phyloP scores from a whole-genome alignment of 179 eudicot species.

The Pouteria campechiana region DNA sequence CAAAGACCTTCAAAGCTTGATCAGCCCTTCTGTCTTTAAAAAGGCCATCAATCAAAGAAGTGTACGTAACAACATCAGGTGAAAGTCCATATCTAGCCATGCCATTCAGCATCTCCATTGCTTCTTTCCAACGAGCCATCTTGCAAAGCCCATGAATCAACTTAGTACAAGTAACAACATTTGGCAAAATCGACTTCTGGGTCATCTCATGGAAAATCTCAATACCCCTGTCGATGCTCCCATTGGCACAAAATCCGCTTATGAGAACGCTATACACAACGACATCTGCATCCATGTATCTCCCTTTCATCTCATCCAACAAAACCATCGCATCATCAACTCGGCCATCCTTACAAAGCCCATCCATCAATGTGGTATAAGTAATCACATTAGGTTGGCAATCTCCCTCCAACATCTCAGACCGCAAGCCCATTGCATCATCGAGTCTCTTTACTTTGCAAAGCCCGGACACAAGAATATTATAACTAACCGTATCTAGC shows the following conservation, averaged over 20 bases:
- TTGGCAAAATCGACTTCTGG: constrained; percentile 37
- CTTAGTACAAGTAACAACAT: constrained; percentile 32
- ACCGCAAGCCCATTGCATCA: constrained; percentile 39
- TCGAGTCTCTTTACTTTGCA: constrained; percentile 35
- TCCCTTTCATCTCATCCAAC: constrained; percentile 41
- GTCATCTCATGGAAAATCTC: constrained; percentile 46
- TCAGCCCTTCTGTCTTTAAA: constrained; percentile 39
- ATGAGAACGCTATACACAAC: constrained; percentile 41
- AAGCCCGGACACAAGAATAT: constrained; percentile 41
- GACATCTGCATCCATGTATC: constrained; percentile 33
- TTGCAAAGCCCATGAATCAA: constrained; percentile 41
- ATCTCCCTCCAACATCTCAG: constrained; percentile 30
- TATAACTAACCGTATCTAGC: constrained; percentile 44
- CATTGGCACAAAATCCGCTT: constrained; percentile 41
- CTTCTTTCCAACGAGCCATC: constrained; percentile 53
- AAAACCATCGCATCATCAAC: constrained; percentile 35
- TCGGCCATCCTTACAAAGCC: constrained; percentile 39
- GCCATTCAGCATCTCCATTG: constrained; percentile 24
- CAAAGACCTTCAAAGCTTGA: constrained; percentile 40
- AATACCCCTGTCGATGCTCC: constrained; percentile 33
- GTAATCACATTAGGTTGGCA: constrained; percentile 26
- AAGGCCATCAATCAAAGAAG: constrained; percentile 45
- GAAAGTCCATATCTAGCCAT: constrained; percentile 44
- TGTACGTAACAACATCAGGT: constrained; percentile 43
- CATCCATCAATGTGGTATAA: constrained; percentile 31